Percentiles rank a stretch among this genome's conserved stretches.
Conservation (phyloP, 352 stramenopile species). For the Pythium folliculosum region DNA sequence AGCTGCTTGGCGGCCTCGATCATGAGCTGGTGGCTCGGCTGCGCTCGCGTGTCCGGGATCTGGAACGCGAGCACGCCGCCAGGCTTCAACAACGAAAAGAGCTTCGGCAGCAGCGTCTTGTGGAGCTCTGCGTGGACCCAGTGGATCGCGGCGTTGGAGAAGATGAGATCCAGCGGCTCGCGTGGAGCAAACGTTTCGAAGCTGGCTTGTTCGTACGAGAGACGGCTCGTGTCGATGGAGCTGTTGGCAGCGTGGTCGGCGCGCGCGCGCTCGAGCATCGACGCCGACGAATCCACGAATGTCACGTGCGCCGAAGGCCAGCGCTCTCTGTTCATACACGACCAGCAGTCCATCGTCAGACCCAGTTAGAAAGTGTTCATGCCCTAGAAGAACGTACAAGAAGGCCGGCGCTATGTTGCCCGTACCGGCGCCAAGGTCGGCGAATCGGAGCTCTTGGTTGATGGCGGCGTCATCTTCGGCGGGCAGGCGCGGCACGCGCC, state of each 20-base stretch:
- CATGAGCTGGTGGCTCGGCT: constrained; percentile 70
- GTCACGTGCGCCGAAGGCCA: constrained; percentile 51
- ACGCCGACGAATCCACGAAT: constrained; percentile 65
- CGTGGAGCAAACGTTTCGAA: constrained; percentile 56
- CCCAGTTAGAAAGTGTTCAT: too few species aligned
- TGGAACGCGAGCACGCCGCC: constrained; percentile 72
- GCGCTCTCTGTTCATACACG: constrained; percentile 25
- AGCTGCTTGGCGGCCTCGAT: constrained; percentile 45
- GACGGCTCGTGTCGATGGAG: neutral
- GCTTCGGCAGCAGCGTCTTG: constrained; percentile 40
- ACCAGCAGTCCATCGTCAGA: too few species aligned
- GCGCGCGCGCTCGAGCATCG: constrained; percentile 55
- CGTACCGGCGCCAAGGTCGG: constrained; percentile 68
- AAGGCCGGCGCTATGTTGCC: constrained; percentile 73
- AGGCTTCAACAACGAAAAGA: constrained; percentile 66
- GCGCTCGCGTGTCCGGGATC: constrained; percentile 63
- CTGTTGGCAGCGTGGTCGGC: constrained; percentile 42
- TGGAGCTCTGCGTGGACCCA: constrained; percentile 64
- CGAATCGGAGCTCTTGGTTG: constrained; percentile 34
- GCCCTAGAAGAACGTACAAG: constrained; percentile 31
- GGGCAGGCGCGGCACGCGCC: constrained; percentile 35
- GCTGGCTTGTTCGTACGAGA: constrained; percentile 53
- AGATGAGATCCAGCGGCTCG: constrained; percentile 63
- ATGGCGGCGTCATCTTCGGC: neutral
- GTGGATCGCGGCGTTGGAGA: constrained; percentile 70